Conservation (phyloP, 345 rosid species). For the Populus tremula region DNA sequence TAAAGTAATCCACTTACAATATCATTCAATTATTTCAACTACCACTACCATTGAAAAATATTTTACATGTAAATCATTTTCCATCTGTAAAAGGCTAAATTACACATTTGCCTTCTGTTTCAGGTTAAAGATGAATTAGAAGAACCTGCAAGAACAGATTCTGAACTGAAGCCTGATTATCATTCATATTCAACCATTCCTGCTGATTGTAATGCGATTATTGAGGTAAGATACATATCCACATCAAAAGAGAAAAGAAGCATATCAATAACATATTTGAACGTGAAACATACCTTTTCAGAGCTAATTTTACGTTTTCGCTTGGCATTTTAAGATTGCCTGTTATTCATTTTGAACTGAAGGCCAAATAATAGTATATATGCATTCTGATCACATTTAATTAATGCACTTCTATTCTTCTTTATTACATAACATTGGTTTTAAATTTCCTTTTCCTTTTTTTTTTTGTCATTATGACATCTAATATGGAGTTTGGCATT, state of each 20-base stretch:
- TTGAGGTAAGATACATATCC: slow-evolving; percentile 32
- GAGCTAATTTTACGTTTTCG: not conserved
- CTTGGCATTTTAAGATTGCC: not conserved
- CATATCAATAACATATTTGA: slow-evolving; percentile 4
- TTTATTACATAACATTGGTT: no score
- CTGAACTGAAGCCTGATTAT: slow-evolving; percentile 24
- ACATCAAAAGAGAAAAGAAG: not conserved
- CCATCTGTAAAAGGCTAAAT: no score
- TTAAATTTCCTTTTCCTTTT: no score
- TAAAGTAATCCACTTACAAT: no score
- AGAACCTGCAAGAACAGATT: slow-evolving; percentile 24
- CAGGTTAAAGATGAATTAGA: slow-evolving; percentile 41
- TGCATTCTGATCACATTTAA: not conserved
- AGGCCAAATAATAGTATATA: not conserved
- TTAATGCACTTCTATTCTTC: no score
- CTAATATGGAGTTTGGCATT: not conserved
- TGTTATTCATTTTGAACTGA: not conserved
- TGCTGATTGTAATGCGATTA: slow-evolving; percentile 22
- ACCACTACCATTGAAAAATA: no score
- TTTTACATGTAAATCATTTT: no score
- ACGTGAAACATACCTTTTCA: not conserved
- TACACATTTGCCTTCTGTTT: not conserved
- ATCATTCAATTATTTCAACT: no score
- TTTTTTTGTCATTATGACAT: not conserved
- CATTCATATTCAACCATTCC: slow-evolving; percentile 27